Base-by-base conservation (phyloP, 768 basidiomycete genomes). In the Peribolospora kevripleyi region DNA sequence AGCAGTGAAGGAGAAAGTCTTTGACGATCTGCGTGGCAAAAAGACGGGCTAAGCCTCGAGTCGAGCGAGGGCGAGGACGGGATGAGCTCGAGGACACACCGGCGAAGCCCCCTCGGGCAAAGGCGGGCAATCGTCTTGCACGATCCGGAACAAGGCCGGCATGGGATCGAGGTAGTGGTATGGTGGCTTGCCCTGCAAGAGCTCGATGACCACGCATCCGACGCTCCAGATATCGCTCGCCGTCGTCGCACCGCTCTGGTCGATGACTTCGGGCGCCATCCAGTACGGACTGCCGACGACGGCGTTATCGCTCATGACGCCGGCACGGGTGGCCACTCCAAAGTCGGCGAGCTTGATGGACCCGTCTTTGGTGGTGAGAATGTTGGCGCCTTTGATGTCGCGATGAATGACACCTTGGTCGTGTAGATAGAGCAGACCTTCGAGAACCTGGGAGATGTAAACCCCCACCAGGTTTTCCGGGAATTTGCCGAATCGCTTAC, bases 201-300 rank as follows among this genome's bases (percentile, higher is more conserved):
- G 75, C 64, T 98, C 93, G 55, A 98, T 90, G 4, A 95, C 88
- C n/a, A 91, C 83, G 64, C 88, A 95, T 10, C 93, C 93, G 39
- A 68, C 72, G 25, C 58, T 76, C 87, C 93, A 98, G 56, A 98
- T 87, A 67, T 98, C 93, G 13, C 87, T 91, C 10, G 93, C 82
- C 0, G 91, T 93, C 1, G 87, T 90, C 40, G 93, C 91, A 40
- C 93, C 93, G 40, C 81, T 82, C 67, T 98, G 93, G 62, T 98
- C 93, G 56, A 98, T 95, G 50, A 98, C 85, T 68, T 98, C 93
- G 2, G 93, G 93, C 7, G 93, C 90, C 93, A 98, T 98, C 91
- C 91, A 98, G 65, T 98, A 98, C 4, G 91, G 91, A 63, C 85
- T 90, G 5, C 91, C 91, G 46, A 97, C 91, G 2, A 98, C 91